Evolutionary conservation across 140 eudicot species (phyloP), one percentile per base, ranked within the genome.

Genomic region (Bidens hawaiensis): DNA sequence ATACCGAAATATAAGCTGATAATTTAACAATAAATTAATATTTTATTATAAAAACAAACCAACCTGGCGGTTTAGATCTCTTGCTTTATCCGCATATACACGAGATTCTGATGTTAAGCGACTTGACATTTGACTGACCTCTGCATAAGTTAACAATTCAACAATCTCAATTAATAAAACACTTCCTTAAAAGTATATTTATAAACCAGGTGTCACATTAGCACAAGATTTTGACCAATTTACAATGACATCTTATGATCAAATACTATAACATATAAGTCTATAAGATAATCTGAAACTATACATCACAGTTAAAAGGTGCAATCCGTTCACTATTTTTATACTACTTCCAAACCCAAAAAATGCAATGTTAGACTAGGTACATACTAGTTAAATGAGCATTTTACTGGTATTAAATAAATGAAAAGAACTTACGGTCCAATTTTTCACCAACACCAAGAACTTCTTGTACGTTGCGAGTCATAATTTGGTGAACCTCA

Each of bases 381-480:
- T 41, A 62, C 38, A 13, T 36, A 36, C 23, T 62, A 11, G 15
- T 62, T 24, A 8, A 9, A 42, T 26, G 4, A 26, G 63, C 16
- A 40, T 15, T 31, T 31, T 19, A 31, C 25, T 15, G 31, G 8
- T 23, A 34, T 33, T 23, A 0, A 34, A 9, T n/a, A 41, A 13
- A 13, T 0, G 18, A 53, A n/a, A n/a, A n/a, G n/a, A 51, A 79
- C 97, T 85, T 83, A 93, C 96, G 96, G 72, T 93, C 99, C 82
- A 93, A 80, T 74, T 93, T 93, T 88, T 93, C 99, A 77, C 99
- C 99, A 70, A 93, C 97, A 62, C 99, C 99, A 66, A 93, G 96
- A 66, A 93, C 99, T 82, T 93, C 99, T 71, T 93, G 99, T 58
- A 93, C 99, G 75, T 93, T 93, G 66, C 99, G 96, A 46, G 99